Evolutionary conservation across 2,329 filamentous ascomycete genomes (phyloP), one percentile per base, ranked within the genome.

Genomic region (Sclerotinia glacialis): DNA sequence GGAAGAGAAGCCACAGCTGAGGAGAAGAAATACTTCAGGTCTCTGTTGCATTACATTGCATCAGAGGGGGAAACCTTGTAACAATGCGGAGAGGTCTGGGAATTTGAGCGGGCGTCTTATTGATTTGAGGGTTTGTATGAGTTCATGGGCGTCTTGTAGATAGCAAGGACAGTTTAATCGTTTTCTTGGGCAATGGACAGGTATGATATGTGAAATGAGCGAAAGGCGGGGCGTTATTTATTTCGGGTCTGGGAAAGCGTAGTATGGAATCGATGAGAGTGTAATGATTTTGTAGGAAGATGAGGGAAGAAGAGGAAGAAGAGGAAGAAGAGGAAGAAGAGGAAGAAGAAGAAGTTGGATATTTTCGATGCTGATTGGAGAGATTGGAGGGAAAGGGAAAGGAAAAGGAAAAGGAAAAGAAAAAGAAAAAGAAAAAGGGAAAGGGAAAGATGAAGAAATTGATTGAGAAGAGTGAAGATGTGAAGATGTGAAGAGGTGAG

Each of bases 31-130:
- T n/a, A 42, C 18, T 9, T 14, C 11, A 46, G 21, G 16, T 21
- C 14, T 14, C 14, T 26, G 26, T 52, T 31, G 37, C 26, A 31
- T 55, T 42, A 26, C 21, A 64, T 46, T 18, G 16, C 37, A 44
- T 42, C 26, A 34, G 42, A 5, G 8, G 23, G 26, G 14, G 0
- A 47, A 18, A 18, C 14, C 12, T 16, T 21, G 61, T 46, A n/a
- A 50, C 49, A 31, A 31, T 12, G 18, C 9, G 37, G 21, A 54
- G 56, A 34, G 50, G 47, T 44, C 59, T 55, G 55, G 67, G 21
- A 62, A 56, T 40, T 55, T 64, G 56, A 23, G 8, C 55, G 40
- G 67, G 67, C 67, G 67, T 69, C 58, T 55, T 34, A 47, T 31
- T 56, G 44, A 61, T 31, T 56, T 26, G 34, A 21, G 37, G 34